These are phyloP conservation scores for Dipteronia dyeriana DNA, from an alignment of 345 rosid species.

Conservation along the genomic window DNA sequence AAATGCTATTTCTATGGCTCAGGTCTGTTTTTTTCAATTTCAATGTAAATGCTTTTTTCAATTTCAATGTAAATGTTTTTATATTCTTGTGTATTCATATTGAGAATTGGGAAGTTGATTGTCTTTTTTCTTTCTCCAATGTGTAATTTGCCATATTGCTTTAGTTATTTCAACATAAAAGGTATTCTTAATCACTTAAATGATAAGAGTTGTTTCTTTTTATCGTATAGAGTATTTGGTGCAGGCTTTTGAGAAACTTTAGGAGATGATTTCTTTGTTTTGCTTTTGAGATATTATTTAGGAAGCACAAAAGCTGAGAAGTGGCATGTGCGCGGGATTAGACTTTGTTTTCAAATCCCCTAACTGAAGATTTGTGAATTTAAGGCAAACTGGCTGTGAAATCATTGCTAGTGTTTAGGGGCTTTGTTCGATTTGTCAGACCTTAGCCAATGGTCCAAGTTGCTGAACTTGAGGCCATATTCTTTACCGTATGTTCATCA, in stretches of 20 bases:
- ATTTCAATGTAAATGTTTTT: conserved; percentile 16
- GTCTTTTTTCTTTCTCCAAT: conserved; percentile 24
- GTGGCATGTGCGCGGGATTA: background rate
- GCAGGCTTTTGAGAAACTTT: conserved; percentile 10
- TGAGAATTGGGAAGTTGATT: conserved; percentile 17
- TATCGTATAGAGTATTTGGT: conserved; percentile 10
- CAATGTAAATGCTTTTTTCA: conserved; percentile 15
- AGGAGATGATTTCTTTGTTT: conserved; percentile 3
- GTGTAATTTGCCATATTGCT: background rate
- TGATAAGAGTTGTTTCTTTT: conserved; percentile 18
- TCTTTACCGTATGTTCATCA: background rate
- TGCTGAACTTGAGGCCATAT: conserved; percentile 10
- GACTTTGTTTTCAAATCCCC: background rate
- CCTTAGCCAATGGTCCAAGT: background rate
- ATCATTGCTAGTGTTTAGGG: background rate
- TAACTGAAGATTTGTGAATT: background rate
- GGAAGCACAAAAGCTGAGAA: background rate
- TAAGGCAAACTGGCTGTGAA: background rate
- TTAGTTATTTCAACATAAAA: conserved; percentile 3
- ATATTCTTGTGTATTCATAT: conserved; percentile 13
- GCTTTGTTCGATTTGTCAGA: conserved; percentile 5
- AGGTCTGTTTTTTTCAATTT: conserved; percentile 52
- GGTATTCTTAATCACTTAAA: conserved; percentile 18
- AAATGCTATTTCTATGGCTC: conserved; percentile 82
- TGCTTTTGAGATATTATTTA: background rate